Evolutionary conservation across 495 filamentous ascomycete species (phyloP).

Genomic region (Aspergillus heteromorphus): DNA sequence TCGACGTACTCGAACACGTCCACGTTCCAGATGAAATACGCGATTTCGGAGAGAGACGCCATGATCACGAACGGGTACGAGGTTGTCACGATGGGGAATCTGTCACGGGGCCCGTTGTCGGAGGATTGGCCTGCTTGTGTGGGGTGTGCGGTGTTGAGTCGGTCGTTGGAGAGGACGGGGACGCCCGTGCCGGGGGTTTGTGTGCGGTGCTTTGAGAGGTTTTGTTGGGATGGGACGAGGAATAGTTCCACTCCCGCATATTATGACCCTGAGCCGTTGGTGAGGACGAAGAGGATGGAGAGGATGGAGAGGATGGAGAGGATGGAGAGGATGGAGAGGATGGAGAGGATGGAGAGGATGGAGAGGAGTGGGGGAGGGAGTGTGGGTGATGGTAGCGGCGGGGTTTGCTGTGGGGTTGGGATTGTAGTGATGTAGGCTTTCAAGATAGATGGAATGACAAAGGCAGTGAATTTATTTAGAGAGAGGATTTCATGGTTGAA

Average conservation of each 20-base stretch:
- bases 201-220: slow-evolving; percentile 62
- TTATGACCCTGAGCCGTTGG: slow-evolving; percentile 22
- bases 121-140: slow-evolving; percentile 68
- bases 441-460: no score
- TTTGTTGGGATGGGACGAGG: slow-evolving; percentile 59
- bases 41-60: slow-evolving; percentile 57
- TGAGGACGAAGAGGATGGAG: no score
- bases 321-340: no score
- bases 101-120: slow-evolving; percentile 47
- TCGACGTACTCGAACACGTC: slow-evolving; percentile 62
- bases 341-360: background rate
- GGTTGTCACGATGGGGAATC: slow-evolving; percentile 72
- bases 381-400: background rate
- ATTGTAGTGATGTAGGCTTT: no score
- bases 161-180: slow-evolving; percentile 60
- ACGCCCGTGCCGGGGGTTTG: slow-evolving; percentile 60
- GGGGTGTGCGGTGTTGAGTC: slow-evolving; percentile 70
- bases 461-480: no score
- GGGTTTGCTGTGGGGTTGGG: background rate
- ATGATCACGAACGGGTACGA: slow-evolving; percentile 81
- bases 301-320: background rate
- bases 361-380: no score
- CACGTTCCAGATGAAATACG: slow-evolving; percentile 61
- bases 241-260: slow-evolving; percentile 19
- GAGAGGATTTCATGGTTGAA: no score